These are phyloP conservation scores for Trypethelium eluteriae DNA, from an alignment of 495 filamentous ascomycete genomes.

Conservation along the genomic window DNA sequence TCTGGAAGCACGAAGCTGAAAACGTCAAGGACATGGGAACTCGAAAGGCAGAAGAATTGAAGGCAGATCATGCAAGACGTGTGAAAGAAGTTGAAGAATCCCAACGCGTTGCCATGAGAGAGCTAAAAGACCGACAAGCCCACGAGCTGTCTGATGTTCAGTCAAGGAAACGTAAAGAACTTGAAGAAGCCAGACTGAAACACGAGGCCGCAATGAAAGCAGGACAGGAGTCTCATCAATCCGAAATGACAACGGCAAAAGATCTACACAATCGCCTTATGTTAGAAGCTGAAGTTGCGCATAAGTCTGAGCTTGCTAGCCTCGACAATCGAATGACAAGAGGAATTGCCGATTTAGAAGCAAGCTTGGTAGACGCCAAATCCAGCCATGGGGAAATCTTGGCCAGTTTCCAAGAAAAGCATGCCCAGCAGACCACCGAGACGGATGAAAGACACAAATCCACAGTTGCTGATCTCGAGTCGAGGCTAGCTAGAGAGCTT, in stretches of 20 bases:
- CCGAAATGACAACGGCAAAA: neutral
- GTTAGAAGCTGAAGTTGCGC: neutral
- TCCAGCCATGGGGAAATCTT: neutral
- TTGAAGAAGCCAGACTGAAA: neutral
- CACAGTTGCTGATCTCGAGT: neutral
- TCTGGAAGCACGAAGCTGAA: constrained; percentile 2
- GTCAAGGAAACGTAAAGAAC: neutral
- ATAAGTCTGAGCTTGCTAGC: neutral
- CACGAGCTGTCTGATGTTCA: neutral
- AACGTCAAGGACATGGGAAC: neutral
- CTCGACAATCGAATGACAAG: neutral
- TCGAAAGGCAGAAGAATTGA: neutral
- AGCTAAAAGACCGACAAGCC: neutral
- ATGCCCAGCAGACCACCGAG: neutral
- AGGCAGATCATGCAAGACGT: neutral
- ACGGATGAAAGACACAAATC: neutral
- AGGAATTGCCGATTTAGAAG: neutral
- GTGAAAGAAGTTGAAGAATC: neutral
- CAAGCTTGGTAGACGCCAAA: neutral
- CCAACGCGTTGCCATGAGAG: neutral
- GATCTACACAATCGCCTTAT: neutral
- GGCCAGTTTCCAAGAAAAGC: neutral
- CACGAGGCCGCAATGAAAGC: constrained; percentile 1
- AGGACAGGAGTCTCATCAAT: neutral
- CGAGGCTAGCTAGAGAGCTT: neutral